Evolutionary conservation across 2,329 filamentous ascomycete species (phyloP).

Genomic region (Nothophaeocryptopus gaeumannii): DNA sequence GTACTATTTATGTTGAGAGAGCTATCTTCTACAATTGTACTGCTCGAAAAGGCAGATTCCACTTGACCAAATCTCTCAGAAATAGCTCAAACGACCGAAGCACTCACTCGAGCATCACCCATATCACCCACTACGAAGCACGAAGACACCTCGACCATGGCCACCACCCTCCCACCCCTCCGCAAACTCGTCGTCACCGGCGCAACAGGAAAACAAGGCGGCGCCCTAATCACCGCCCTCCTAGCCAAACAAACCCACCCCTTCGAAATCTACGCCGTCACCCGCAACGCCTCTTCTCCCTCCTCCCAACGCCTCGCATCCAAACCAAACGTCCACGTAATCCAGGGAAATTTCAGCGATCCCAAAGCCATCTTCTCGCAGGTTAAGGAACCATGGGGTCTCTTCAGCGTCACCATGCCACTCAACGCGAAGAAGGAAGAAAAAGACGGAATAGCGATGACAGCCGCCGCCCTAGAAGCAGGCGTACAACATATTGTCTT

Average conservation of each 20-base stretch:
- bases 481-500: slow-evolving; percentile 62
- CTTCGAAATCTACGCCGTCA: slow-evolving; percentile 56
- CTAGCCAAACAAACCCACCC: slow-evolving; percentile 33
- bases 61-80: too few species aligned
- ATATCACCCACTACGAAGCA: too few species aligned
- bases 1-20: too few species aligned
- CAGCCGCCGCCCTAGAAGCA: slow-evolving; percentile 56
- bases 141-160: neutral
- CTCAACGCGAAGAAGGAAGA: slow-evolving; percentile 43
- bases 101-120: too few species aligned
- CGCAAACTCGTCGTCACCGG: slow-evolving; percentile 42
- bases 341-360: slow-evolving; percentile 59
- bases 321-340: slow-evolving; percentile 50
- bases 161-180: slow-evolving; percentile 1
- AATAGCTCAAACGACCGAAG: too few species aligned
- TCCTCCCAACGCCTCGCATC: slow-evolving; percentile 50
- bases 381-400: slow-evolving; percentile 28
- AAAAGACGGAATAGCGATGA: slow-evolving; percentile 56
- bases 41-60: too few species aligned
- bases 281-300: slow-evolving; percentile 53
- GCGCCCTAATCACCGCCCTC: slow-evolving; percentile 44
- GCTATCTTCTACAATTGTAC: too few species aligned
- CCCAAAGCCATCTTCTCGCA: slow-evolving; percentile 49
- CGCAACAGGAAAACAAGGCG: slow-evolving; percentile 49
- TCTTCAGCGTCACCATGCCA: slow-evolving; percentile 28